Percentiles rank a stretch among this genome's conserved stretches.
These are phyloP conservation scores for Pouteria campechiana DNA, from an alignment of 179 eudicot genomes.

Conservation along the genomic window DNA sequence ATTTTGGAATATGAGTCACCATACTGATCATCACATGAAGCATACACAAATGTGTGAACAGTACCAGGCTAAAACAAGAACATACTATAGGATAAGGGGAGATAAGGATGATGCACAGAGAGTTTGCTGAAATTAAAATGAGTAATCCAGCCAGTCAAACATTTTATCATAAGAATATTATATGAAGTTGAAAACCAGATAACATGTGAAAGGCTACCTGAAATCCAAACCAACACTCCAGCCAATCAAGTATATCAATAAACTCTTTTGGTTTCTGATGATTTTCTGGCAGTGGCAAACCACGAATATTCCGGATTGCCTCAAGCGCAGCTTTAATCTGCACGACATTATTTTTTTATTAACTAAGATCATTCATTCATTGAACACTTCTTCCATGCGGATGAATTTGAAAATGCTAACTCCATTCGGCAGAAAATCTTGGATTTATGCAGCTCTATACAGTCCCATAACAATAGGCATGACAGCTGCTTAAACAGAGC, in stretches of 20 bases:
- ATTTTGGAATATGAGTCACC: no score
- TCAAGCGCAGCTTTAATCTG: slow-evolving; percentile 82
- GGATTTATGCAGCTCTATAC: no score
- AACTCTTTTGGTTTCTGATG: slow-evolving; percentile 27
- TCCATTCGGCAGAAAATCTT: slow-evolving; percentile 2
- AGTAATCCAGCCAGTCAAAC: no score
- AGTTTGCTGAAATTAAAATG: no score
- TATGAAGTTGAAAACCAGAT: background rate
- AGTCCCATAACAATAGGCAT: no score
- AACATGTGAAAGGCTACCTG: slow-evolving; percentile 37
- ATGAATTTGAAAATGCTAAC: background rate
- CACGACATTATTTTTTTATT: slow-evolving; percentile 11
- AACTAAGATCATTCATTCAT: slow-evolving; percentile 3
- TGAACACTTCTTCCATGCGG: background rate
- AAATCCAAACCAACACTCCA: slow-evolving; percentile 71
- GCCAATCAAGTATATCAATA: slow-evolving; percentile 88
- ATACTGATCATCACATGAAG: no score
- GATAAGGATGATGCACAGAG: background rate
- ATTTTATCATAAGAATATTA: no score
- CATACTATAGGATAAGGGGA: background rate
- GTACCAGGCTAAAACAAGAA: background rate
- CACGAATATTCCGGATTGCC: slow-evolving; percentile 67
- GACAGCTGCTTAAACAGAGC: no score
- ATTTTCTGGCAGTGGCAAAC: slow-evolving; percentile 69
- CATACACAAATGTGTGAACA: no score